Evolutionary conservation across 2,329 filamentous ascomycete species (phyloP).

Genomic region (Fusarium protoensiforme): DNA sequence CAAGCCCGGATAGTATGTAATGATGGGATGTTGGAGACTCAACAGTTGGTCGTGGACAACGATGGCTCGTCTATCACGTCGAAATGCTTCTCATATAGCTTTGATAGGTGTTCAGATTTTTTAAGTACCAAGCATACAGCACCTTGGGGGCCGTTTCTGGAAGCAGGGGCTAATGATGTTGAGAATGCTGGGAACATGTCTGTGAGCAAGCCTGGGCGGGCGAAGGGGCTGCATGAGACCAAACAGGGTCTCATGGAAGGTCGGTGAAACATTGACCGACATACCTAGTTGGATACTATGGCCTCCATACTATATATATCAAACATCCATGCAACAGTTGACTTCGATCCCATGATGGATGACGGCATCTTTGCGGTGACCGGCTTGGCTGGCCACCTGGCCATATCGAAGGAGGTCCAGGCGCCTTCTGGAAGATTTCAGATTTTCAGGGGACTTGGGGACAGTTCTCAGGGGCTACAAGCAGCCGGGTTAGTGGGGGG

Average conservation of each 20-base stretch:
- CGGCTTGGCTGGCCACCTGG: background rate
- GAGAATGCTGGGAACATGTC: background rate
- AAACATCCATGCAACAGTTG: background rate
- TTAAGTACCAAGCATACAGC: background rate
- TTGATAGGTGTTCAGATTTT: background rate
- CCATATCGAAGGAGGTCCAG: background rate
- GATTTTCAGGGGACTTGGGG: conserved; percentile 25
- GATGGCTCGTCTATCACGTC: background rate
- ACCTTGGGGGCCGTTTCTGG: background rate
- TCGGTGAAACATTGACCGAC: background rate
- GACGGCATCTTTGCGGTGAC: background rate
- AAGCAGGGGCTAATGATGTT: background rate
- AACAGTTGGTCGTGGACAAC: background rate
- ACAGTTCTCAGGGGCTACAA: conserved; percentile 27
- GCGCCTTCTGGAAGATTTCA: conserved; percentile 28
- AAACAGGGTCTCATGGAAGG: background rate
- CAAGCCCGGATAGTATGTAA: background rate
- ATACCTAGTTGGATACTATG: background rate
- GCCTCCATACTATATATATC: background rate
- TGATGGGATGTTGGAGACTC: background rate
- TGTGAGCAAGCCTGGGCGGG: background rate
- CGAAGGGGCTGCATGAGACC: background rate
- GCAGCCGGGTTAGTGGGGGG: conserved; percentile 12
- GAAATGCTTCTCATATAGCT: background rate
- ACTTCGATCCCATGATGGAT: background rate